Conservation (phyloP, 345 rosid species). For the Angophora floribunda region DNA sequence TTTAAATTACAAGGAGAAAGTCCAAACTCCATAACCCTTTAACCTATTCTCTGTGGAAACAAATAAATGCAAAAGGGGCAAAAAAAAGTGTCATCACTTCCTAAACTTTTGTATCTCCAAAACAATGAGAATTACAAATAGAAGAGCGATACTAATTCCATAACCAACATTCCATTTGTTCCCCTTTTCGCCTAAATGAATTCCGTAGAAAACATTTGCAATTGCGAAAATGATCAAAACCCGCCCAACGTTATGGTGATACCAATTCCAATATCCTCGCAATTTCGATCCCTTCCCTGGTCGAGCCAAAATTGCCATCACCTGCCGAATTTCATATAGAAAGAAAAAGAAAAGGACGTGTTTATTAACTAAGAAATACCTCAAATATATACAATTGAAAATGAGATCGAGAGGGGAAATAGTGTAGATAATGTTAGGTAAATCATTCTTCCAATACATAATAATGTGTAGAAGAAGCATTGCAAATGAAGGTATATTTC, state of each 20-base stretch:
- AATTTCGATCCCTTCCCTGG: constrained; percentile 45
- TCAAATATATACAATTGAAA: neutral
- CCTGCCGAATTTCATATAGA: constrained; percentile 9
- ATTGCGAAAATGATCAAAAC: constrained; percentile 38
- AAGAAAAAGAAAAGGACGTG: neutral
- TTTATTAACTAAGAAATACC: neutral
- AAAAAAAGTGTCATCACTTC: constrained; percentile 11
- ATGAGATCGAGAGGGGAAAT: neutral
- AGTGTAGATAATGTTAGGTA: neutral
- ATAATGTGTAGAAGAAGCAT: neutral
- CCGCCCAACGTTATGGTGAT: constrained; percentile 61
- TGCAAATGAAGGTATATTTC: neutral
- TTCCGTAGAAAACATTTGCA: constrained; percentile 77
- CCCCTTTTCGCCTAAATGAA: constrained; percentile 52
- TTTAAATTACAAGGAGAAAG: neutral
- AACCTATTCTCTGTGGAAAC: neutral
- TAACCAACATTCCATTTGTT: constrained; percentile 57
- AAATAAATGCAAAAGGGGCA: neutral
- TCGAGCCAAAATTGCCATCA: constrained; percentile 54
- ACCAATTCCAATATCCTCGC: constrained; percentile 78
- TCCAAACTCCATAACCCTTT: neutral
- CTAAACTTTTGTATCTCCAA: constrained; percentile 37
- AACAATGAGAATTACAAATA: constrained; percentile 18
- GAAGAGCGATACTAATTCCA: constrained; percentile 30
- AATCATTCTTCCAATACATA: neutral